These are phyloP conservation scores for Leucocoprinus sp. DNA, from an alignment of 768 basidiomycete species.

Conservation along the genomic window DNA sequence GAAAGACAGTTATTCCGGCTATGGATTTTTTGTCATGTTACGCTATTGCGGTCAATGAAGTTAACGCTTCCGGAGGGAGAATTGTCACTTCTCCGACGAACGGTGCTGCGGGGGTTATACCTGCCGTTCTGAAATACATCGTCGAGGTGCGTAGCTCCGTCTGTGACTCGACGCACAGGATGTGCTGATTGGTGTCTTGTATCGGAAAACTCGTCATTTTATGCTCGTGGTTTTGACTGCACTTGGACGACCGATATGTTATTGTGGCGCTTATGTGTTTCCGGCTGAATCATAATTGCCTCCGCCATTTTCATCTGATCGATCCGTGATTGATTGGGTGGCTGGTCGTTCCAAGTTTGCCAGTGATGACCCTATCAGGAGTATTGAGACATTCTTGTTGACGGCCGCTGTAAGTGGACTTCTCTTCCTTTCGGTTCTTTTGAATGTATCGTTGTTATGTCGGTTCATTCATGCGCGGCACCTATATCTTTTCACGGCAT, in stretches of 20 bases:
- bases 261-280: too few relatives aligned
- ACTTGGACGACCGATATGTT: too few relatives aligned
- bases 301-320: too few relatives aligned
- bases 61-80: constrained; percentile 86
- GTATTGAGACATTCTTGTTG: constrained; percentile 80
- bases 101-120: constrained; percentile 91
- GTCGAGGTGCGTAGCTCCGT: constrained; percentile 45
- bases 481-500: too few relatives aligned
- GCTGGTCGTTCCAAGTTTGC: constrained; percentile 49
- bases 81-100: constrained; percentile 95
- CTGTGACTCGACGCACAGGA: background rate
- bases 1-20: constrained; percentile 82
- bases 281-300: too few relatives aligned
- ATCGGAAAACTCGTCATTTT: too few relatives aligned
- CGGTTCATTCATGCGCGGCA: too few relatives aligned
- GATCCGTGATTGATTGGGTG: background rate
- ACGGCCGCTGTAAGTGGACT: constrained; percentile 70
- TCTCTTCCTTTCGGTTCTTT: background rate
- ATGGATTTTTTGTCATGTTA: constrained; percentile 93
- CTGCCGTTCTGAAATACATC: constrained; percentile 85
- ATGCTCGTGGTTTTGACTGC: too few relatives aligned
- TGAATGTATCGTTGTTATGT: constrained; percentile 1
- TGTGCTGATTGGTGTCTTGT: background rate
- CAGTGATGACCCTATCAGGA: constrained; percentile 84
- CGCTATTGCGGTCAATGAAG: constrained; percentile 92